Evolutionary conservation across 148 eudicot genomes (phyloP), one percentile per base, ranked within the genome.

Genomic region (Amaranthus palmeri): DNA sequence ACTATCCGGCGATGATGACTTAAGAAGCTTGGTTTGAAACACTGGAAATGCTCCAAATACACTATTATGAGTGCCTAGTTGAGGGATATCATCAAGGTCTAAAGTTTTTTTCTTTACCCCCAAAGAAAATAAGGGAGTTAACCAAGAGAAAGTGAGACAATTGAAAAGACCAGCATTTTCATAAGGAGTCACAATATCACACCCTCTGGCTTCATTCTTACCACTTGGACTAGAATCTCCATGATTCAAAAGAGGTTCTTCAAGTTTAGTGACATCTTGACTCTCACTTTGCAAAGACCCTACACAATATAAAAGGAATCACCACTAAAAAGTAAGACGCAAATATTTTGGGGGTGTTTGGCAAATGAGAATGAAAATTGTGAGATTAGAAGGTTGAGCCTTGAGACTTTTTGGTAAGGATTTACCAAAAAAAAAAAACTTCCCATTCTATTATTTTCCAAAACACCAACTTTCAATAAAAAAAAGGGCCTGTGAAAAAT

Each of bases 51-150:
- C 61, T 9, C 50, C 67, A 51, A 60, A 49, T 6, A 72, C 75
- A 51, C 50, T 72, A 17, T 72, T 63, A 6, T 17, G 25, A 2
- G 61, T 42, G 53, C 54, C 25, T 10, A 72, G 43, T n/a, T 52
- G 68, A 51, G 75, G 75, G 10, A 72, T 72, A 17, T 52, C 75
- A 3, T 72, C 50, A 17, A 62, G 59, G 47, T 72, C 51, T 52
- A 72, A 62, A n/a, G 75, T 42, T 25, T 58, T n/a, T 42, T 72
- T 72, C 8, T 7, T 3, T 6, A 4, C 36, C 15, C 68, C 52
- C 43, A 72, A 53, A 8, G 61, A 25, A 51, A 72, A 50, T 46
- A 72, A 53, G 54, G 76, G 61, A 36, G 8, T 60, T 10, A 72
- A 3, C 74, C 74, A 72, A 46, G 74, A 72, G 49, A 72, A 72